phyloP scores from a whole-genome alignment of 306 rosid species.

The Carpinus fangiana region DNA sequence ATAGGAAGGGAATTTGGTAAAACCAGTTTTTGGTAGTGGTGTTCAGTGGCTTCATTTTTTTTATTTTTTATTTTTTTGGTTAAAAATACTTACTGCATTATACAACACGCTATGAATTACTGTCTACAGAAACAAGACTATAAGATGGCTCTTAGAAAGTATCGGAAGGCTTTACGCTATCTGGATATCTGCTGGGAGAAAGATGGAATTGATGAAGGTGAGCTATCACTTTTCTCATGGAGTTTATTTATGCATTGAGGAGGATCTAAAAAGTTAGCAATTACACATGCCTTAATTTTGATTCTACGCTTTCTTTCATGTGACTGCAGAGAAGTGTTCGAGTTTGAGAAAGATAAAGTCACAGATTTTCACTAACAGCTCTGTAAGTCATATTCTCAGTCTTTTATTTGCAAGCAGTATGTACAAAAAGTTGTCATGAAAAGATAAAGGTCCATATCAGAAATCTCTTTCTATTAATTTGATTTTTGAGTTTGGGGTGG shows the following conservation, averaged over 20 bases:
- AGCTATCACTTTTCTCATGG: slow-evolving; percentile 6
- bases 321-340: slow-evolving; percentile 64
- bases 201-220: slow-evolving; percentile 85
- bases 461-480: not conserved
- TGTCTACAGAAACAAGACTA: slow-evolving; percentile 68
- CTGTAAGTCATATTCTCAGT: slow-evolving; percentile 52
- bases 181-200: slow-evolving; percentile 95
- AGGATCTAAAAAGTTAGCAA: not conserved
- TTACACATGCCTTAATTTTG: slow-evolving; percentile 1
- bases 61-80: not conserved
- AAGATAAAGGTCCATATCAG: not conserved
- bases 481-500: not conserved
- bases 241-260: not conserved
- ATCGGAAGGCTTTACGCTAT: slow-evolving; percentile 77
- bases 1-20: not conserved
- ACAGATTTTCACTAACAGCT: slow-evolving; percentile 88
- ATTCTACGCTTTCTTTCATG: slow-evolving; percentile 22
- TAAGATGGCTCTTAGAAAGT: slow-evolving; percentile 82
- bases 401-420: not conserved
- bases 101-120: not conserved
- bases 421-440: not conserved
- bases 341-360: slow-evolving; percentile 80
- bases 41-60: slow-evolving; percentile 4
- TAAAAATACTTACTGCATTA: not conserved
- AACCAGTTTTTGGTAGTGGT: not conserved